phyloP scores from a whole-genome alignment of 305 asterid species.

The Ajuga reptans region DNA sequence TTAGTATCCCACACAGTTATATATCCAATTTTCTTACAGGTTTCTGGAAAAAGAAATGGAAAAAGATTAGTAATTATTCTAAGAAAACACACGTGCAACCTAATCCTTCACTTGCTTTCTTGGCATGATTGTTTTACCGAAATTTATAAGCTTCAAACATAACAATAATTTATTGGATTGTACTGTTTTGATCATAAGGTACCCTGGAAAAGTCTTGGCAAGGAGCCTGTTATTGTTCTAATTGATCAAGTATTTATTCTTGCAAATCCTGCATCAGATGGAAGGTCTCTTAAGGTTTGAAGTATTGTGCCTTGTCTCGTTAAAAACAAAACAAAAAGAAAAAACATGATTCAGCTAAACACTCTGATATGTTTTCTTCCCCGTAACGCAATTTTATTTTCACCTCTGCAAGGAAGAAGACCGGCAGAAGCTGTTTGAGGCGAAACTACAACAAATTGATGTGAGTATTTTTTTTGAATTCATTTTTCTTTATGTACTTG shows the following conservation, averaged over 20 bases:
- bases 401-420: constrained; percentile 66
- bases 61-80: not conserved
- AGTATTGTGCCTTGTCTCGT: constrained; percentile 18
- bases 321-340: not conserved
- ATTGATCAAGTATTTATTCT: constrained; percentile 89
- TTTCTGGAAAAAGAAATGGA: not conserved
- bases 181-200: constrained; percentile 46
- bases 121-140: constrained; percentile 9
- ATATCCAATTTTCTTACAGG: not conserved
- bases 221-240: constrained; percentile 97
- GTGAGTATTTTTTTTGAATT: constrained; percentile 35
- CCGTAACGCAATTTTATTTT: constrained; percentile 22
- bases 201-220: constrained; percentile 99
- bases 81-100: not conserved
- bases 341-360: not conserved
- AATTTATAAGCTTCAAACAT: not conserved
- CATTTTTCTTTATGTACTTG: constrained; percentile 1
- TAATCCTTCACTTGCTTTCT: not conserved
- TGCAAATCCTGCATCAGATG: constrained; percentile 75
- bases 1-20: not conserved
- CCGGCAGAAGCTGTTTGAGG: constrained; percentile 75
- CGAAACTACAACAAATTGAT: constrained; percentile 94
- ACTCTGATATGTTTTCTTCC: not conserved
- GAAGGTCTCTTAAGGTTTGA: constrained; percentile 67
- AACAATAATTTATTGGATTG: not conserved